Evolutionary conservation across 2,329 filamentous ascomycete species (phyloP), one percentile per base, ranked within the genome.

Genomic region (Ophiocordyceps camponoti-rufipedis): DNA sequence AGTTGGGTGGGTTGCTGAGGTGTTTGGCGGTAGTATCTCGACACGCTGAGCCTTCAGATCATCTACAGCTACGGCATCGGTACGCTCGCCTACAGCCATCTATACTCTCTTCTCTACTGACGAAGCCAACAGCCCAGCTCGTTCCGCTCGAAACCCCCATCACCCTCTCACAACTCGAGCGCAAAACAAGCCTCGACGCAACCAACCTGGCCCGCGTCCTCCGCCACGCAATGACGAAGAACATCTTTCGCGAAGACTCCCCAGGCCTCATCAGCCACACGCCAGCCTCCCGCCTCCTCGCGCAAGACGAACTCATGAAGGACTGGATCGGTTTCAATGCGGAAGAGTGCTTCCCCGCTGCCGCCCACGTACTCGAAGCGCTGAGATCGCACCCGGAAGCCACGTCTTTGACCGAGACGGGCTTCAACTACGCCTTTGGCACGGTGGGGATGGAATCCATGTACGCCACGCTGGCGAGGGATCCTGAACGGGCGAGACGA

Each of bases 191-290:
- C 0, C 55, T 74, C 19, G 67, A 71, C 50, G 58, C 66, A 28
- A 61, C 68, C 49, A 73, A 74, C 52, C 60, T 75, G 16, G 63
- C 66, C 12, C 68, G 71, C 42, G 58, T 72, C 7, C 56, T 75
- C 28, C 70, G 74, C 8, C 68, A 76, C 54, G 72, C 69, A 38
- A 77, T 78, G 65, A 76, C 72, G 12, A 72, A 69, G 50, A 61
- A 63, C 11, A 64, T 79, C 47, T 77, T 80, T 57, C 54, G 59
- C 41, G 74, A 79, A 51, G 65, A 69, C 1, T 55, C 56, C 5
- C 67, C 70, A 0, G 68, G 69, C 1, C 49, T 65, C 2, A 67
- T 79, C 48, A 68, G 67, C 9, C 76, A 80, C 54, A 76, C 71
- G 2, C 68, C 71, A 1, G 64, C 67, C 1, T 78, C 73, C 1